phyloP scores from a whole-genome alignment of 805 yeast genomes.

The Starmerella floris region DNA sequence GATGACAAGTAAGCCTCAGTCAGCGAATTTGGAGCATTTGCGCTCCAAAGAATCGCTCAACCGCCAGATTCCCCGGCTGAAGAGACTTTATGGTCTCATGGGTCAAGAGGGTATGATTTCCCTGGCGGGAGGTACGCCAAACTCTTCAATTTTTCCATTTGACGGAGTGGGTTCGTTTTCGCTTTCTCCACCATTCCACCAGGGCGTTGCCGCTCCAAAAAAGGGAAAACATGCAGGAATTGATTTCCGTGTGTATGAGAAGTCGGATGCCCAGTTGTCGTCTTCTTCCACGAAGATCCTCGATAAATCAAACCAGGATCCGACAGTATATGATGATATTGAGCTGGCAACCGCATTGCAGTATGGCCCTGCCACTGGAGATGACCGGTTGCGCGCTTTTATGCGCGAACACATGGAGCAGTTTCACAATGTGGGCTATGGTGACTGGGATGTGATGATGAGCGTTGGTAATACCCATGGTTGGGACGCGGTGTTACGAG shows the following conservation, averaged over 20 bases:
- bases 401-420: conserved; percentile 48
- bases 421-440: conserved; percentile 37
- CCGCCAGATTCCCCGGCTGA: conserved; percentile 67
- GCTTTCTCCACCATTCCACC: conserved; percentile 54
- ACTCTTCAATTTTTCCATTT: conserved; percentile 84
- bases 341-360: conserved; percentile 78
- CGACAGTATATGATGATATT: conserved; percentile 30
- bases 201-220: conserved; percentile 42
- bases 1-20: conserved; percentile 24
- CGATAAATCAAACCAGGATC: conserved; percentile 18
- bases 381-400: conserved; percentile 52
- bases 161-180: conserved; percentile 58
- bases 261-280: conserved; percentile 33
- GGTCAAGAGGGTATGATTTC: conserved; percentile 64
- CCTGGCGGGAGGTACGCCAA: conserved; percentile 91
- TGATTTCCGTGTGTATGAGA: conserved; percentile 31
- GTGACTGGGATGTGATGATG: conserved; percentile 59
- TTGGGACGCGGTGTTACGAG: conserved; percentile 70
- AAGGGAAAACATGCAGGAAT: conserved; percentile 21
- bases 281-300: conserved; percentile 23
- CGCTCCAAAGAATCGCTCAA: conserved; percentile 65
- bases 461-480: conserved; percentile 78
- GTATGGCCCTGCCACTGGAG: conserved; percentile 78
- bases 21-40: conserved; percentile 61
- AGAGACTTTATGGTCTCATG: conserved; percentile 68